Evolutionary conservation across 192 early-diverging fungal species (phyloP).

Genomic region (Pilobolus umbonatus): DNA sequence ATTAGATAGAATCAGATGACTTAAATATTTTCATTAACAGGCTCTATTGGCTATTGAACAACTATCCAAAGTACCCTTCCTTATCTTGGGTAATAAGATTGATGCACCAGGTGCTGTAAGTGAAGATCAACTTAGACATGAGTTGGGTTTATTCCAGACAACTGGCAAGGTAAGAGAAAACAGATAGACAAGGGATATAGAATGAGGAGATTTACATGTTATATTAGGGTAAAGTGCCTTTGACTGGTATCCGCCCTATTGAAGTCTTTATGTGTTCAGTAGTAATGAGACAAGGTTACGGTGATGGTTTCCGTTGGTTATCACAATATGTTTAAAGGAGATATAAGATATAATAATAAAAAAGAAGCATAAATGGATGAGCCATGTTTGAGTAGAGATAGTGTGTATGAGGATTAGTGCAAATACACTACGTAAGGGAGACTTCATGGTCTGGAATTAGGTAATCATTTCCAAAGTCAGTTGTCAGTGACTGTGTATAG

Average conservation of each 20-base stretch:
- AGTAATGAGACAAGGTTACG: constrained; percentile 97
- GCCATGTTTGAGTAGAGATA: too few species aligned
- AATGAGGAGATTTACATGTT: background rate
- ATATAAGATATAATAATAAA: background rate
- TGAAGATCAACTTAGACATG: constrained; percentile 84
- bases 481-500: too few species aligned
- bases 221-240: constrained; percentile 79
- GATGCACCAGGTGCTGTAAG: constrained; percentile 89
- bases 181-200: background rate
- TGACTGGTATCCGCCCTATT: constrained; percentile 93
- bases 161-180: constrained; percentile 74
- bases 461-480: background rate
- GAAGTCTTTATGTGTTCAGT: constrained; percentile 99
- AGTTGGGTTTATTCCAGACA: constrained; percentile 92
- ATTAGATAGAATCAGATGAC: background rate
- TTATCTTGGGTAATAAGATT: constrained; percentile 99
- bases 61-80: constrained; percentile 87
- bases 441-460: background rate
- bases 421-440: too few species aligned
- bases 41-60: constrained; percentile 91
- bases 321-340: constrained; percentile 75
- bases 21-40: constrained; percentile 33
- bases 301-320: constrained; percentile 92
- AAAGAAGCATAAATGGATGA: constrained; percentile 3
- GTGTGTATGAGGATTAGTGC: too few species aligned